Base-by-base conservation (phyloP, 352 stramenopile genomes). In the Phytophthora lateralis region DNA sequence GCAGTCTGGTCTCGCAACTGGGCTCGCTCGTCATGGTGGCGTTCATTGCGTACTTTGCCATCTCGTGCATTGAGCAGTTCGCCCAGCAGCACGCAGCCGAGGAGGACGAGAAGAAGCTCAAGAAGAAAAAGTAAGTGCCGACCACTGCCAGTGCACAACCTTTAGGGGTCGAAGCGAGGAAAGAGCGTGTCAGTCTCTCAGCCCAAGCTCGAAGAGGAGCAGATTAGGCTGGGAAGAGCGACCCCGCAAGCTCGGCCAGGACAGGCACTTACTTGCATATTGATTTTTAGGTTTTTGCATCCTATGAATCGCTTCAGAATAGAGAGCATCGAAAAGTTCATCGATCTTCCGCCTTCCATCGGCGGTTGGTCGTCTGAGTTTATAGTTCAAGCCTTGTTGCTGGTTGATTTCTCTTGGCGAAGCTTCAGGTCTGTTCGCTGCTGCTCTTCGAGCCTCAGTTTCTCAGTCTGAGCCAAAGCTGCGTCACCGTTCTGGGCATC, bases 31-130 rank as follows among this genome's bases (percentile, higher is more conserved):
- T 96, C 43, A 96, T 96, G 88, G 82, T 96, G 39, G 66, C 71
- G 29, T 95, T 97, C 60, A 96, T 97, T 42, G 80, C 60, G 17
- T 97, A 93, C 76, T 97, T 97, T 66, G 86, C 90, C 6, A 76
- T 96, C 49, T 96, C 85, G 71, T 96, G 88, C 69, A 90, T 97
- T 50, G 88, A 95, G 70, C 85, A 97, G 66, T 95, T 97, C 58
- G 88, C 89, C 26, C 89, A 97, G 70, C 88, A 96, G 60, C 88
- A 96, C 60, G 86, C 85, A 1, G 89, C 89, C 39, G 84, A 94
- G 54, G 82, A 95, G 69, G 89, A 96, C 56, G 88, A 95, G 51
- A 73, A 93, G 76, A 90, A 83, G 72, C 65, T 96, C 49, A 89
- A 89, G 75, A 94, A 93, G 71, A 47, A 80, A 24, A 80, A 83